Evolutionary conservation across 257 asterid species (phyloP), one percentile per base, ranked within the genome.

Genomic region (Salvia splendens): DNA sequence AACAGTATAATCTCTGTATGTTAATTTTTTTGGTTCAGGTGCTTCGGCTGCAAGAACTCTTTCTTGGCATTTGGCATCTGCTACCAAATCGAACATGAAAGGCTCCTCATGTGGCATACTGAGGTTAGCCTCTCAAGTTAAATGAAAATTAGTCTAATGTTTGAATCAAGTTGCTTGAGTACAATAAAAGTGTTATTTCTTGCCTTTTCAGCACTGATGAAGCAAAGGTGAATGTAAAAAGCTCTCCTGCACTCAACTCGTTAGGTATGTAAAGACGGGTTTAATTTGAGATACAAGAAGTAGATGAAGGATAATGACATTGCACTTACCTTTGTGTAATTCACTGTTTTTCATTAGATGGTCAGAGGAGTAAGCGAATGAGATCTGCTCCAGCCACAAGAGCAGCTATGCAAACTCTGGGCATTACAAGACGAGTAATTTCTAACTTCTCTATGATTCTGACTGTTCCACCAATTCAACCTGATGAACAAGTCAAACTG

Each of bases 61-160:
- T 64, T 91, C 96, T 6, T 94, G 99, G 99, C 99, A 94, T 85
- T 80, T 91, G 81, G 97, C 97, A 56, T 84, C 99, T 48, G 99
- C 90, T 71, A 84, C 96, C 55, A 91, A 85, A 75, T 86, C 99
- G 32, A 84, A 92, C 46, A 73, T 91, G 86, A 87, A 85, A 82
- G 95, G 89, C 73, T 73, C 86, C 64, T 77, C 85, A n/a, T 84
- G 72, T 36, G 74, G 84, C 63, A 77, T 84, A 59, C 67, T 79
- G 75, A 81, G 96, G 98, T 92, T 73, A 56, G 85, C 76, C 70
- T 59, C 74, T 42, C 50, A 30, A 16, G 2, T 24, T 46, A 46
- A 35, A 42, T 64, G 51, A 54, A 54, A 62, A 36, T 61, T 28
- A 14, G 40, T 24, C 8, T 38, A 55, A 45, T 42, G 43, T 50